Evolutionary conservation across 2,329 filamentous ascomycete species (phyloP).

Genomic region (Fonsecaea monophora): DNA sequence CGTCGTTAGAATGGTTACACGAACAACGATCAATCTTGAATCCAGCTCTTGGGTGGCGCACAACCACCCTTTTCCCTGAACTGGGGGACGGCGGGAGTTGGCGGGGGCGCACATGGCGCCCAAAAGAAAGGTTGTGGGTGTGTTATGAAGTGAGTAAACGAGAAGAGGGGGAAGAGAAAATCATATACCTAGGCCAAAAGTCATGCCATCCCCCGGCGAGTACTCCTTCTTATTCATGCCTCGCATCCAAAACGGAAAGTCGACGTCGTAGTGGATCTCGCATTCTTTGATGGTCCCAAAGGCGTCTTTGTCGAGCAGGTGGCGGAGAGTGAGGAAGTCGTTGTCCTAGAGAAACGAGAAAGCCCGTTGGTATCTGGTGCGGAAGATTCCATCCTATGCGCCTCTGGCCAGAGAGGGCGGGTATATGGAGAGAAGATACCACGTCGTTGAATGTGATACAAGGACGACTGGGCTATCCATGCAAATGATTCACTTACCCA

Average conservation of each 20-base stretch:
- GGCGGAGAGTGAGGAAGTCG: slow-evolving; percentile 73
- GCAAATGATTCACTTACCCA: slow-evolving; percentile 19
- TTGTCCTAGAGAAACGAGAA: slow-evolving; percentile 64
- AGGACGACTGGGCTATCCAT: not conserved
- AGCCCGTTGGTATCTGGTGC: not conserved
- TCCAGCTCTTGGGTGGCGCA: no score
- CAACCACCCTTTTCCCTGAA: no score
- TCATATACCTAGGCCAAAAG: slow-evolving; percentile 71
- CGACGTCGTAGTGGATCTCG: slow-evolving; percentile 80
- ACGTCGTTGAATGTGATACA: no score
- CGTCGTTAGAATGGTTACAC: not conserved
- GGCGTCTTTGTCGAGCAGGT: slow-evolving; percentile 64
- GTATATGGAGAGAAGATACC: no score
- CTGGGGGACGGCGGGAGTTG: not conserved
- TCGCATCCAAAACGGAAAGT: slow-evolving; percentile 44
- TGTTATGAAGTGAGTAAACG: not conserved
- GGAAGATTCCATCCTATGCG: not conserved
- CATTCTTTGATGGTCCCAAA: slow-evolving; percentile 76
- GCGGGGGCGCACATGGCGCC: not conserved
- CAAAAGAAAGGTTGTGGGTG: no score
- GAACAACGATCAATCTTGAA: not conserved
- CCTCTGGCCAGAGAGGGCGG: not conserved
- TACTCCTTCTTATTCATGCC: slow-evolving; percentile 58
- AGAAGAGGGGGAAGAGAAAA: not conserved
- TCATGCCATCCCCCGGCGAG: slow-evolving; percentile 69